These are phyloP conservation scores for Agrocybe chaxingu DNA, from an alignment of 768 basidiomycete genomes.

Conservation along the genomic window DNA sequence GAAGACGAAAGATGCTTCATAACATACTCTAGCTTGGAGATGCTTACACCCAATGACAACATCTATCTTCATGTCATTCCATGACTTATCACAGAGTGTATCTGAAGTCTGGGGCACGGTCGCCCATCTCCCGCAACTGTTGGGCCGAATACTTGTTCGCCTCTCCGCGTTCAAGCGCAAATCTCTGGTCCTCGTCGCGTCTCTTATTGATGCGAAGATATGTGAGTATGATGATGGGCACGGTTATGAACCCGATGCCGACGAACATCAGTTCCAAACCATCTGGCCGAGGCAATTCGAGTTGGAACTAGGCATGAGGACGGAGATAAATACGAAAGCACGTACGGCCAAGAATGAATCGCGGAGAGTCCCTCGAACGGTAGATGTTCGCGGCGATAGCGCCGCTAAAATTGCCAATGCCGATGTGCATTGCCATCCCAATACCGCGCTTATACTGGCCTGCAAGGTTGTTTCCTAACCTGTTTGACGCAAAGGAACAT, in stretches of 20 bases:
- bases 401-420: constrained; percentile 63
- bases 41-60: no score
- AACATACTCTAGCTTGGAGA: no score
- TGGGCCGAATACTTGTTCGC: constrained; percentile 29
- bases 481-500: constrained; percentile 19
- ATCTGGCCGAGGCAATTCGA: constrained; percentile 31
- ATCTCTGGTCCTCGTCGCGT: constrained; percentile 38
- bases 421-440: constrained; percentile 68
- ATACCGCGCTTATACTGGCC: constrained; percentile 71
- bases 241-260: constrained; percentile 54
- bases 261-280: constrained; percentile 67
- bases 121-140: constrained; percentile 27
- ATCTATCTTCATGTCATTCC: no score
- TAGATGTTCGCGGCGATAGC: constrained; percentile 66
- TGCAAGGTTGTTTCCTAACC: constrained; percentile 63
- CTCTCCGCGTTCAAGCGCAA: constrained; percentile 27
- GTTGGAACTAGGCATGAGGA: neutral
- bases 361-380: constrained; percentile 53
- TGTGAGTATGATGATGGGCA: constrained; percentile 43
- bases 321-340: constrained; percentile 8
- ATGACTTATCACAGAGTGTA: constrained; percentile 13
- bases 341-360: constrained; percentile 63
- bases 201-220: constrained; percentile 56
- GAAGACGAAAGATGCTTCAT: no score
- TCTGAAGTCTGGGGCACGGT: constrained; percentile 19